These are phyloP conservation scores for Hymenochaete sp. DNA, from an alignment of 1,284 basidiomycete genomes.

Conservation along the genomic window DNA sequence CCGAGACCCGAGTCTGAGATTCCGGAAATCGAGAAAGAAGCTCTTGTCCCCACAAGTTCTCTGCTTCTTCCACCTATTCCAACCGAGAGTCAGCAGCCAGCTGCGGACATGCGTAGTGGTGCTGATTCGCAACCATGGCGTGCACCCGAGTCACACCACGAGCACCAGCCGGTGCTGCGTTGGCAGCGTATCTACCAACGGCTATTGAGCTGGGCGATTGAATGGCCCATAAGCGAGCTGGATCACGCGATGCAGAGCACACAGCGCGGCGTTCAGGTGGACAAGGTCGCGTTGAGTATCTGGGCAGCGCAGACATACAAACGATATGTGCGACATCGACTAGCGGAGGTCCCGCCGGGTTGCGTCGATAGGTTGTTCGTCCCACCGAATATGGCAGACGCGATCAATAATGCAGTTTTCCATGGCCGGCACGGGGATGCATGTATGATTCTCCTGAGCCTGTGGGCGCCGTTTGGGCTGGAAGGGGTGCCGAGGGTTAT, in stretches of 20 bases:
- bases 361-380: conserved; percentile 82
- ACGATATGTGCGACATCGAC: conserved; percentile 70
- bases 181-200: conserved; percentile 83
- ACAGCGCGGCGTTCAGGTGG: conserved; percentile 74
- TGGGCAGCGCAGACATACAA: conserved; percentile 89
- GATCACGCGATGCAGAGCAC: conserved; percentile 73
- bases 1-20: conserved; percentile 42
- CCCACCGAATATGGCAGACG: conserved; percentile 85
- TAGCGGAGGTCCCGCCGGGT: conserved; percentile 72
- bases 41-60: conserved; percentile 34
- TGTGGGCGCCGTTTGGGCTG: conserved; percentile 80
- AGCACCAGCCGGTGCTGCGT: conserved; percentile 44
- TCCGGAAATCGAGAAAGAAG: conserved; percentile 56
- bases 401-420: conserved; percentile 83
- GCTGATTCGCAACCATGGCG: conserved; percentile 38
- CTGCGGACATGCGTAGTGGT: conserved; percentile 17
- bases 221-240: conserved; percentile 76
- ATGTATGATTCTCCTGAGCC: conserved; percentile 71
- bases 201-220: conserved; percentile 78
- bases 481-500: conserved; percentile 70
- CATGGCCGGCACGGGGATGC: conserved; percentile 81
- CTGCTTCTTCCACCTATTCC: conserved; percentile 53
- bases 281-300: conserved; percentile 80
- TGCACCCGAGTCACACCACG: conserved; percentile 40
- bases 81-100: conserved; percentile 35